A percentile compares a stretch with the other conserved stretches of the same genome.
Evolutionary conservation across 2,329 filamentous ascomycete species (phyloP).

Genomic region (Monilinia fructicola): DNA sequence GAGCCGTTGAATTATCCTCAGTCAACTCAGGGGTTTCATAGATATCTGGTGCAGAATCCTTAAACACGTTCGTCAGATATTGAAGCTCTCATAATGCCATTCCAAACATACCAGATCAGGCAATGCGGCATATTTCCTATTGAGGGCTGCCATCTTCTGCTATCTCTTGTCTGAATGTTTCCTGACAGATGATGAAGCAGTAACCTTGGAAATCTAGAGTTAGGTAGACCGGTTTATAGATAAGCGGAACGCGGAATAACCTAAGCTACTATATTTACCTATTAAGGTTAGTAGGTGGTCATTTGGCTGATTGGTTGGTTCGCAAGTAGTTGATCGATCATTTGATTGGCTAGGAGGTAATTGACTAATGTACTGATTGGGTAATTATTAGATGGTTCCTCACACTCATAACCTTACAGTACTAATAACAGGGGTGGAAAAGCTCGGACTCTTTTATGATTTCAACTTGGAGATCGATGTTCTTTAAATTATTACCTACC

Average conservation of each 20-base stretch:
- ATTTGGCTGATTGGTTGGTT: too few relatives aligned
- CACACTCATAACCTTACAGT: not conserved
- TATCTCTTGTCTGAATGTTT: not conserved
- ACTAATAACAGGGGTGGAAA: not conserved
- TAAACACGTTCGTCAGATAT: constrained; percentile 14
- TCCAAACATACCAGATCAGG: constrained; percentile 66
- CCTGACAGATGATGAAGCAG: not conserved
- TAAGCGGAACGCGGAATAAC: not conserved
- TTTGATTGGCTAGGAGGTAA: too few relatives aligned
- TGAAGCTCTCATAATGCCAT: not conserved
- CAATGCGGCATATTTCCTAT: constrained; percentile 78
- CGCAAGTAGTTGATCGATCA: too few relatives aligned
- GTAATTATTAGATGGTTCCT: not conserved
- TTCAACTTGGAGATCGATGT: not conserved
- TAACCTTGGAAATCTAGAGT: too few relatives aligned
- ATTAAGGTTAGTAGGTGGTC: too few relatives aligned
- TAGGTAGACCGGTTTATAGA: not conserved
- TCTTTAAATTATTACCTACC: too few relatives aligned
- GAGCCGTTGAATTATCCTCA: constrained; percentile 83
- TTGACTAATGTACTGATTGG: too few relatives aligned
- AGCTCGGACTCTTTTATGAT: not conserved
- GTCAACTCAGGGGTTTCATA: constrained; percentile 95
- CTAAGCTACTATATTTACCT: not conserved
- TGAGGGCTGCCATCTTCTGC: constrained; percentile 61
- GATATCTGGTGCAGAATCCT: constrained; percentile 91